Percentiles rank a stretch among this genome's conserved stretches.
phyloP scores from a whole-genome alignment of 352 stramenopile genomes.

The Globisporangium paddicum region DNA sequence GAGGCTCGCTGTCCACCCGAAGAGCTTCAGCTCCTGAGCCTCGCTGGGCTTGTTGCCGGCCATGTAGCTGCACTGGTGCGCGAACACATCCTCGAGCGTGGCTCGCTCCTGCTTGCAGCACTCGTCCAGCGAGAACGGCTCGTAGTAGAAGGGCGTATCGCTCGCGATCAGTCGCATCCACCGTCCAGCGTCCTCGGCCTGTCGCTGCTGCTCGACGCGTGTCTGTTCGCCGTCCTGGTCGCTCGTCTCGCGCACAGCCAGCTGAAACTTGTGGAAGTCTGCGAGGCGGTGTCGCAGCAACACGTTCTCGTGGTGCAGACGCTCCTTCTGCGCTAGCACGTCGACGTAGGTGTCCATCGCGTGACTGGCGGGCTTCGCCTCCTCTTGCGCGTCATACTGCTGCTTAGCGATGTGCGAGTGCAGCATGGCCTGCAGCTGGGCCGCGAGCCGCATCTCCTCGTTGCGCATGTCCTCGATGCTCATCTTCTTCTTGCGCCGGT shows the following conservation, averaged over 20 bases:
- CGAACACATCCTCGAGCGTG: conserved; percentile 1
- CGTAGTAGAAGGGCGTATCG: conserved; percentile 9
- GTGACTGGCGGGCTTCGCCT: not conserved
- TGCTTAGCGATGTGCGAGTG: not conserved
- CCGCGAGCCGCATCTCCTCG: conserved; percentile 27
- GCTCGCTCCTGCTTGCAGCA: not conserved
- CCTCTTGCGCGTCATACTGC: not conserved
- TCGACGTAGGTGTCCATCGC: not conserved
- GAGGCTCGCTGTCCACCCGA: not conserved
- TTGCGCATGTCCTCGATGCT: conserved; percentile 28
- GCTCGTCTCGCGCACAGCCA: not conserved
- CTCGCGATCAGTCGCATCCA: conserved; percentile 3
- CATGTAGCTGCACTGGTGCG: not conserved
- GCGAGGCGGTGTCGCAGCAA: conserved; percentile 12
- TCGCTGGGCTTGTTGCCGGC: not conserved
- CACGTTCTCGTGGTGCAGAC: conserved; percentile 16
- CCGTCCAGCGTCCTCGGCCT: not conserved
- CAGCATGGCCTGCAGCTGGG: conserved; percentile 16
- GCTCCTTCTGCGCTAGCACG: conserved; percentile 3
- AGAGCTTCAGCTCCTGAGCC: not conserved
- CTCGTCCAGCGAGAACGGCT: conserved; percentile 1
- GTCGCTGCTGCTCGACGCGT: not conserved
- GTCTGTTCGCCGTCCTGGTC: not conserved
- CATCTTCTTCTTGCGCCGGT: conserved; percentile 40
- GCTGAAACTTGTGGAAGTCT: conserved; percentile 5